phyloP scores from a whole-genome alignment of 768 basidiomycete genomes.

The Rhizopogon rudus region DNA sequence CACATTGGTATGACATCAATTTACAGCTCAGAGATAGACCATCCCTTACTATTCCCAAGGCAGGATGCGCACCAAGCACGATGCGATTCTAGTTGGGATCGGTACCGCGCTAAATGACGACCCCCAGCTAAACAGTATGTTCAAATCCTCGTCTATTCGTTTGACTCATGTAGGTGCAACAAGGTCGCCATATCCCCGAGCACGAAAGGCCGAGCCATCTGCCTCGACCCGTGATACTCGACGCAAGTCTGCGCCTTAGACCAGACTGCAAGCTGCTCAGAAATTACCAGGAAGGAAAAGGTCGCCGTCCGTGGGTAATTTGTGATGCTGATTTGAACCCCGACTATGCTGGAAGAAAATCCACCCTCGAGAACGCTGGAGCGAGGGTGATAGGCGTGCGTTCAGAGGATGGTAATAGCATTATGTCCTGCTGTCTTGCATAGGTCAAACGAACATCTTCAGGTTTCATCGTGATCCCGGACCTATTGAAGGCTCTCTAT shows the following conservation, averaged over 20 bases:
- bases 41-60: conserved; percentile 2
- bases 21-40: not conserved
- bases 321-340: conserved; percentile 28
- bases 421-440: not conserved
- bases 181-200: conserved; percentile 55
- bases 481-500: conserved; percentile 49
- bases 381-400: conserved; percentile 57
- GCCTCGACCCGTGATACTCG: conserved; percentile 85
- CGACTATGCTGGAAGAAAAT: conserved; percentile 22
- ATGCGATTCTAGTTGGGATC: conserved; percentile 87
- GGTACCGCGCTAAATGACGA: conserved; percentile 89
- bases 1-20: conserved; percentile 67
- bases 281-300: conserved; percentile 55
- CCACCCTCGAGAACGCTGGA: conserved; percentile 56
- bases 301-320: conserved; percentile 73
- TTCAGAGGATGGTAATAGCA: conserved; percentile 30
- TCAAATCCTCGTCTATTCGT: not conserved
- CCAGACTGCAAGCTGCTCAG: conserved; percentile 62
- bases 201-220: conserved; percentile 34
- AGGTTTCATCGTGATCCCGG: conserved; percentile 40
- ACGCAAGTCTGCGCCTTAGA: conserved; percentile 64
- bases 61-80: conserved; percentile 91
- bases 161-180: conserved; percentile 1
- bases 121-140: conserved; percentile 87
- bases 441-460: conserved; percentile 6